These are phyloP conservation scores for Mortierella sp. DNA, from an alignment of 371 early-diverging fungal genomes.

Conservation along the genomic window DNA sequence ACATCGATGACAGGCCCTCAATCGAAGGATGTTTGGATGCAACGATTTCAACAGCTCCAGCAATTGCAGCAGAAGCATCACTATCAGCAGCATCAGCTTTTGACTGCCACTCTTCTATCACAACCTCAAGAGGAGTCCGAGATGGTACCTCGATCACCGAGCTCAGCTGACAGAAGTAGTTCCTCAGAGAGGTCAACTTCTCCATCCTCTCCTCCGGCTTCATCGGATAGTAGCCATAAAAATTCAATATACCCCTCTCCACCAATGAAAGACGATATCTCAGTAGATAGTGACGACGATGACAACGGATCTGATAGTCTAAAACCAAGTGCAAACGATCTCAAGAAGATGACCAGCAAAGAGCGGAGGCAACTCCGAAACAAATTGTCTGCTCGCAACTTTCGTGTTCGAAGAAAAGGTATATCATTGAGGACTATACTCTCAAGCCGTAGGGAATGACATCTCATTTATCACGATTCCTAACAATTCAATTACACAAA, in stretches of 20 bases:
- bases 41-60: slow-evolving; percentile 44
- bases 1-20: background rate
- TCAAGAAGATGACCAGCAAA: slow-evolving; percentile 79
- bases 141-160: background rate
- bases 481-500: background rate
- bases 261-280: slow-evolving; percentile 30
- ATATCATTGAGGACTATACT: slow-evolving; percentile 6
- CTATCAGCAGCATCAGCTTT: slow-evolving; percentile 41
- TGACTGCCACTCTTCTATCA: slow-evolving; percentile 25
- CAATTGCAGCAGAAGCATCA: slow-evolving; percentile 41
- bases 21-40: slow-evolving; percentile 30
- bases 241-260: slow-evolving; percentile 31
- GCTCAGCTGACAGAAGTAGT: slow-evolving; percentile 6
- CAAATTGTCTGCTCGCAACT: slow-evolving; percentile 91
- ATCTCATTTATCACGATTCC: too few relatives aligned
- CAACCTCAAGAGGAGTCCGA: slow-evolving; percentile 1
- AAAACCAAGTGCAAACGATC: slow-evolving; percentile 21
- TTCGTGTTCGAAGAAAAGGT: slow-evolving; percentile 90
- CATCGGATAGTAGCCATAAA: slow-evolving; percentile 13
- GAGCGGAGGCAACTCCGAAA: slow-evolving; percentile 90
- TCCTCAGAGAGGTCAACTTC: slow-evolving; percentile 36
- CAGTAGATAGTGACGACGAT: slow-evolving; percentile 43
- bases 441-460: background rate
- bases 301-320: background rate
- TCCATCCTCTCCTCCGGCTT: slow-evolving; percentile 11